These are phyloP conservation scores for Penicillium nucicola DNA, from an alignment of 495 filamentous ascomycete species.

Conservation along the genomic window DNA sequence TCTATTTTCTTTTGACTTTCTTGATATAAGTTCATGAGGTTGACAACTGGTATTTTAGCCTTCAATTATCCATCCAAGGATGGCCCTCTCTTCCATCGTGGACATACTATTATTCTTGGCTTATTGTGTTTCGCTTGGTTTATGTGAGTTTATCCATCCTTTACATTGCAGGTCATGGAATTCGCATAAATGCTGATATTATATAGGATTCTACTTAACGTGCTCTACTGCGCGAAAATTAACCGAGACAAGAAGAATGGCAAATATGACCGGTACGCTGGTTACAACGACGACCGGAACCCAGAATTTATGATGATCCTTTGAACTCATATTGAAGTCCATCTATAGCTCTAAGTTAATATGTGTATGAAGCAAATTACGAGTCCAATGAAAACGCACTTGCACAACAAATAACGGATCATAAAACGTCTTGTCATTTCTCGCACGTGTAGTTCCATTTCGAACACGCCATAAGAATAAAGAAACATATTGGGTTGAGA, in stretches of 20 bases:
- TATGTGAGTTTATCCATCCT: constrained; percentile 47
- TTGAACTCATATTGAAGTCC: constrained; percentile 20
- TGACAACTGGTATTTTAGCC: constrained; percentile 22
- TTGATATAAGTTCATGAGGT: neutral
- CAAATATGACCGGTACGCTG: constrained; percentile 57
- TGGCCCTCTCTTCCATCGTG: constrained; percentile 44
- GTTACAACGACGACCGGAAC: constrained; percentile 63
- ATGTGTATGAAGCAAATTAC: no score
- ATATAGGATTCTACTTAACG: constrained; percentile 56
- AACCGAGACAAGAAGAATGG: constrained; percentile 62
- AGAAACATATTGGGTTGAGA: no score
- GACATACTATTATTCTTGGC: constrained; percentile 58
- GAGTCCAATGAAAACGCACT: no score
- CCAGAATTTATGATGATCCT: constrained; percentile 62
- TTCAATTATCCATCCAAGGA: constrained; percentile 58
- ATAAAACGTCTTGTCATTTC: neutral
- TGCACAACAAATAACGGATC: neutral
- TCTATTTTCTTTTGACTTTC: neutral
- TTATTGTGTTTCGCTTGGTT: constrained; percentile 61
- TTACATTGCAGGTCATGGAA: no score
- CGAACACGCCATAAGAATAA: no score
- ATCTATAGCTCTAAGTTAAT: no score
- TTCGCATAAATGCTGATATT: neutral
- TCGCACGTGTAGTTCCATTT: no score
- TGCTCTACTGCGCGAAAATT: constrained; percentile 62